These are phyloP conservation scores for Tolypocladium tropicale DNA, from an alignment of 2,329 filamentous ascomycete genomes.

Conservation along the genomic window DNA sequence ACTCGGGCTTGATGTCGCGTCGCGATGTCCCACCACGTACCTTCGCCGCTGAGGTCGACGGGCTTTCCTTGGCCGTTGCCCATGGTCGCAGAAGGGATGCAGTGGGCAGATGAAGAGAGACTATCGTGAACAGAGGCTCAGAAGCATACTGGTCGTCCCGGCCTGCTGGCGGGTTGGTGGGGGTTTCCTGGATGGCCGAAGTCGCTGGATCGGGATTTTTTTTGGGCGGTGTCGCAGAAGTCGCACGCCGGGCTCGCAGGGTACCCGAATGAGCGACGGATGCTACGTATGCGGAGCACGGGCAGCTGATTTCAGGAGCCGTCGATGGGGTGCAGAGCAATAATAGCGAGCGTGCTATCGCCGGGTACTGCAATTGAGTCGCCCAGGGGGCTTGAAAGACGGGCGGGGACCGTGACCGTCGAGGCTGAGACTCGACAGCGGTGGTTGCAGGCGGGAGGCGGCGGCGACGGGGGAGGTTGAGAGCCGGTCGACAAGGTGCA, in stretches of 20 bases:
- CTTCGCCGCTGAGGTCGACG: slow-evolving; percentile 85
- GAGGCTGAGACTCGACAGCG: background rate
- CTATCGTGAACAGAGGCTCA: slow-evolving; percentile 13
- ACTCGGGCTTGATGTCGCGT: background rate
- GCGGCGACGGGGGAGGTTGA: background rate
- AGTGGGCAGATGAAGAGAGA: slow-evolving; percentile 12
- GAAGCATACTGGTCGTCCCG: slow-evolving; percentile 13
- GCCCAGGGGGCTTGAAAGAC: background rate
- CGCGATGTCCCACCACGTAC: slow-evolving; percentile 35
- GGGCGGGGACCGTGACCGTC: background rate
- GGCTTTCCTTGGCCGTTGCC: slow-evolving; percentile 93
- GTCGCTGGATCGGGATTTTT: background rate
- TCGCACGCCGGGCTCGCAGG: background rate
- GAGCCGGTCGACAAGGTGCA: too few relatives aligned
- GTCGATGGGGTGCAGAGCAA: background rate
- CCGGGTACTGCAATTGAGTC: background rate
- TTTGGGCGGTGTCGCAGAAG: background rate
- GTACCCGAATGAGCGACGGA: background rate
- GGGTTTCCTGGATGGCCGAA: background rate
- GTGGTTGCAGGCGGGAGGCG: background rate
- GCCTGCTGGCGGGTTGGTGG: slow-evolving; percentile 1
- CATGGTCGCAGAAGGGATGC: slow-evolving; percentile 53
- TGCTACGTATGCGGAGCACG: too few relatives aligned
- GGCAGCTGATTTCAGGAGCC: background rate
- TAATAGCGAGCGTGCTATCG: background rate